phyloP scores from a whole-genome alignment of 2,329 filamentous ascomycete species.

The Colletotrichum kahawae region DNA sequence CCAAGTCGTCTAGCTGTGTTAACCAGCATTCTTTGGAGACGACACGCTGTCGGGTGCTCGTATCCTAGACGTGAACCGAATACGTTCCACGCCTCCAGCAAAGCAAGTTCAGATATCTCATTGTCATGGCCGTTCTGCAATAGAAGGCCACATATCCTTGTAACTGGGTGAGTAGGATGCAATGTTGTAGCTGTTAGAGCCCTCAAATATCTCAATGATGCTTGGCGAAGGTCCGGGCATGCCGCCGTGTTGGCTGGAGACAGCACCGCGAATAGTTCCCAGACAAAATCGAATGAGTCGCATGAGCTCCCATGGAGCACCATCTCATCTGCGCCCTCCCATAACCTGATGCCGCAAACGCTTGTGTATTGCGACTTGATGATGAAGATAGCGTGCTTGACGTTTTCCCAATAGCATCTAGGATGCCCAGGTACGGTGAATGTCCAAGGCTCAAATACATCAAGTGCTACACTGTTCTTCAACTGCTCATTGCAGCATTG shows the following conservation, averaged over 20 bases:
- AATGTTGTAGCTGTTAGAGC: background rate
- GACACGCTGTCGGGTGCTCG: background rate
- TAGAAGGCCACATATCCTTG: background rate
- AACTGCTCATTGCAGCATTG: background rate
- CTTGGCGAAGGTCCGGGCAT: background rate
- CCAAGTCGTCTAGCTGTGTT: background rate
- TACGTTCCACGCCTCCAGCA: background rate
- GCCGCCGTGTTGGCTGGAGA: background rate
- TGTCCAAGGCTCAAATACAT: background rate
- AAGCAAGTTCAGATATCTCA: background rate
- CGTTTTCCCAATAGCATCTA: background rate
- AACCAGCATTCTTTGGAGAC: background rate
- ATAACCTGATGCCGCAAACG: background rate
- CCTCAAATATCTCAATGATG: background rate
- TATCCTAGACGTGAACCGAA: background rate
- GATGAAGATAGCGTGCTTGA: background rate
- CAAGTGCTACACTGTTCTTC: fast-evolving
- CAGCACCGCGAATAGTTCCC: background rate
- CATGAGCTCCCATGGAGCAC: background rate
- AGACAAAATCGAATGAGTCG: background rate
- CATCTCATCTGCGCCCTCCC: background rate
- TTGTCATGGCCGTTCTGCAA: background rate
- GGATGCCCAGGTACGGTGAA: fast-evolving
- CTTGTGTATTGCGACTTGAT: background rate
- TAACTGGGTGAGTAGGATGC: background rate